These are phyloP conservation scores for Brassica napus DNA, from an alignment of 345 rosid species.

Conservation along the genomic window Da-Ae NC_063434.1:3051501-3052000, in stretches of 20 bases:
- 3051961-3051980: background rate
- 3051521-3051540: constrained; percentile 10
- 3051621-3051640: constrained; percentile 10
- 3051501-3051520: constrained; percentile 84
- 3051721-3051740: constrained; percentile 1
- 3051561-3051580: constrained; percentile 29
- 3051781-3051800: background rate
- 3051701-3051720: background rate
- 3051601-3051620: background rate
- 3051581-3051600: constrained; percentile 1
- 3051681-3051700: background rate
- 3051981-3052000: background rate
- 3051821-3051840: too few relatives aligned
- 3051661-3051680: background rate
- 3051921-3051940: background rate
- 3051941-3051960: background rate
- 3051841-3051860: background rate
- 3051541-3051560: constrained; percentile 1
- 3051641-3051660: constrained; percentile 8
- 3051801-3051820: background rate
- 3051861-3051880: background rate
- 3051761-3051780: too few relatives aligned
- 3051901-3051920: background rate
- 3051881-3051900: background rate
- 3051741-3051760: background rate